Evolutionary conservation across 1,284 basidiomycete species (phyloP).

Genomic region (Marasmius sp.): DNA sequence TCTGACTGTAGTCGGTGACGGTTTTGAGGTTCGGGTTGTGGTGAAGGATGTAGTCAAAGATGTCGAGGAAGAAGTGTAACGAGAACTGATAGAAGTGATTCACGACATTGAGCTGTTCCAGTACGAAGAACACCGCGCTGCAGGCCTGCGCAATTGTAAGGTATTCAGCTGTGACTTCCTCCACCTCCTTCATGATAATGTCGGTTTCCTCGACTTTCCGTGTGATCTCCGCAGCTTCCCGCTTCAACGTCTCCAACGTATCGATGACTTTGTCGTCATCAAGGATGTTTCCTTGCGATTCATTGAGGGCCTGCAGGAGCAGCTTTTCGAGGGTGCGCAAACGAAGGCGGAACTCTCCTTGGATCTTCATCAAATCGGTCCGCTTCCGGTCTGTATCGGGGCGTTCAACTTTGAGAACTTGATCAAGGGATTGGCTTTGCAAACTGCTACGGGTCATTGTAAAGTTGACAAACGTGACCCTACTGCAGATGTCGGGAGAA

Average conservation of each 20-base stretch:
- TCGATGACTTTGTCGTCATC: constrained; percentile 99
- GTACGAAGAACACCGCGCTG: constrained; percentile 95
- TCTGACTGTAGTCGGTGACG: constrained; percentile 71
- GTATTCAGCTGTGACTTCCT: constrained; percentile 94
- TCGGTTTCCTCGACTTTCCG: constrained; percentile 98
- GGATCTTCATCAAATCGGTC: constrained; percentile 97
- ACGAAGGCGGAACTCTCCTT: constrained; percentile 95
- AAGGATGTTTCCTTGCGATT: constrained; percentile 94
- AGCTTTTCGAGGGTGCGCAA: constrained; percentile 93
- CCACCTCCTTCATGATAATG: constrained; percentile 93
- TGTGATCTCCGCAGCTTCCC: constrained; percentile 96
- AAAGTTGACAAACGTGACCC: constrained; percentile 99
- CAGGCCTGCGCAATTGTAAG: constrained; percentile 94
- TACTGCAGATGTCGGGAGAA: constrained; percentile 97
- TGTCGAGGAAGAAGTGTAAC: constrained; percentile 95
- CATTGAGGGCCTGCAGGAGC: constrained; percentile 93
- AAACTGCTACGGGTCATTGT: constrained; percentile 99
- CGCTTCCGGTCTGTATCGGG: constrained; percentile 97
- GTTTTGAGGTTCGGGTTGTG: constrained; percentile 88
- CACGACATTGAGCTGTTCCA: constrained; percentile 92
- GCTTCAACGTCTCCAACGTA: constrained; percentile 95
- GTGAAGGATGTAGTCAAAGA: constrained; percentile 93
- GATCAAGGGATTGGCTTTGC: constrained; percentile 96
- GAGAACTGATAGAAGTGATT: constrained; percentile 99
- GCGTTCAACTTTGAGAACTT: constrained; percentile 95